Evolutionary conservation across 2,329 filamentous ascomycete genomes (phyloP).

Genomic region (Colletotrichum sojae): DNA sequence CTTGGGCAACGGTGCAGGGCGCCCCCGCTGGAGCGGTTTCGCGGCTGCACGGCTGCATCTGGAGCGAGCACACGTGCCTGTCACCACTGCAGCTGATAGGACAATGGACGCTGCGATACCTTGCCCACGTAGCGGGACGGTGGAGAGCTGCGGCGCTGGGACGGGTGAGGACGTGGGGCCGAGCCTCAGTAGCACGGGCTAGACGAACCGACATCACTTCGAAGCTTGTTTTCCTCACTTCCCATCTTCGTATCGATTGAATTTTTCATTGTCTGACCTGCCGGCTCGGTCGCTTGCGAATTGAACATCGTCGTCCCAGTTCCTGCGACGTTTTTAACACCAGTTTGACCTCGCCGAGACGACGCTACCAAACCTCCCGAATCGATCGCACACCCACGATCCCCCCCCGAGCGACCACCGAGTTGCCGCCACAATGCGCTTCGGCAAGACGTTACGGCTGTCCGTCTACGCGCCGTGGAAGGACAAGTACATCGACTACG

Average conservation of each 20-base stretch:
- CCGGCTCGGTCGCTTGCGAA: constrained; percentile 3
- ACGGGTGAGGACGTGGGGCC: constrained; percentile 25
- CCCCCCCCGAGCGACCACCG: background rate
- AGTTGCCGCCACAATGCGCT: constrained; percentile 77
- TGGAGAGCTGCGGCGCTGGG: constrained; percentile 25
- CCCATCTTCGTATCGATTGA: constrained; percentile 4
- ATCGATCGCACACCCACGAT: constrained; percentile 7
- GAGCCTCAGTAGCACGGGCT: constrained; percentile 26
- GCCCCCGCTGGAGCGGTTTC: constrained; percentile 21
- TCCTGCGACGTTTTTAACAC: background rate
- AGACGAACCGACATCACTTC: constrained; percentile 21
- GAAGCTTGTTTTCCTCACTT: constrained; percentile 34
- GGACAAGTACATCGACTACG: constrained; percentile 95
- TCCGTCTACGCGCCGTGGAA: constrained; percentile 90
- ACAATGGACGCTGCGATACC: constrained; percentile 37
- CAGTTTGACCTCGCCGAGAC: background rate
- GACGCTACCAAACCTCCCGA: background rate
- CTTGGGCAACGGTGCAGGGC: background rate
- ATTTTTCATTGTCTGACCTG: constrained; percentile 10
- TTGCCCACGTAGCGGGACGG: constrained; percentile 14
- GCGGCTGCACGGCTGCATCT: constrained; percentile 23
- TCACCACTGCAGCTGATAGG: constrained; percentile 40
- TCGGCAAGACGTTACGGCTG: constrained; percentile 88
- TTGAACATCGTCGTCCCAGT: background rate
- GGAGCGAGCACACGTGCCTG: constrained; percentile 42